Evolutionary conservation across 2,329 filamentous ascomycete species (phyloP).

Genomic region (Ciborinia camelliae): DNA sequence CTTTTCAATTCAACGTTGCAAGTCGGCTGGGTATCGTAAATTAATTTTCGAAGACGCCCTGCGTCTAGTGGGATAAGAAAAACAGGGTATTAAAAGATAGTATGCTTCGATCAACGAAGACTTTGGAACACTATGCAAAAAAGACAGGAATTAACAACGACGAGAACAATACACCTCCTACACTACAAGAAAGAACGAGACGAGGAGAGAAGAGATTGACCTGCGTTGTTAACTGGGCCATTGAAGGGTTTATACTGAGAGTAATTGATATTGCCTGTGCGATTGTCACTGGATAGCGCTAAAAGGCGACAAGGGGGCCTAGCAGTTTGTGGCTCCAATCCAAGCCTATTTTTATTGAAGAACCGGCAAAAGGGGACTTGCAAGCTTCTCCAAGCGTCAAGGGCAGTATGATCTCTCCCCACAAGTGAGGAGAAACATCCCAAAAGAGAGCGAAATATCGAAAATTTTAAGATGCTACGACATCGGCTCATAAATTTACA

Average conservation of each 20-base stretch:
- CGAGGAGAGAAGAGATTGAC: constrained; percentile 9
- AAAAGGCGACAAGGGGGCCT: constrained; percentile 3
- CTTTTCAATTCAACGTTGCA: constrained; percentile 25
- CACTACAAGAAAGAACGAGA: constrained; percentile 15
- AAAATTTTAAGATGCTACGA: constrained; percentile 10
- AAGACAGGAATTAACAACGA: constrained; percentile 21
- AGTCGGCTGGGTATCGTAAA: constrained; percentile 24
- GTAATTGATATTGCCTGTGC: constrained; percentile 4
- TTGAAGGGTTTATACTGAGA: constrained; percentile 17
- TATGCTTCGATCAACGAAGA: constrained; percentile 41
- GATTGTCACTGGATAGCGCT: constrained; percentile 11
- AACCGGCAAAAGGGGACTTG: constrained; percentile 13
- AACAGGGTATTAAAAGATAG: constrained; percentile 38
- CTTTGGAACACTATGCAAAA: constrained; percentile 29
- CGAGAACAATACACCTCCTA: constrained; percentile 17
- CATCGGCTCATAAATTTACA: background rate
- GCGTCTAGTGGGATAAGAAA: constrained; percentile 27
- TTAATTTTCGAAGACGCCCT: constrained; percentile 31
- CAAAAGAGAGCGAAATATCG: background rate
- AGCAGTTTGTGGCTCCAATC: constrained; percentile 3
- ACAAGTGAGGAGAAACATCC: background rate
- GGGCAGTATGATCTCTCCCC: constrained; percentile 6
- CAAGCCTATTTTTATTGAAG: constrained; percentile 14
- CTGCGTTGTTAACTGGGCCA: constrained; percentile 12
- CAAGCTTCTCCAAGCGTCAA: constrained; percentile 15